Evolutionary conservation across 768 basidiomycete species (phyloP).

Genomic region (Mycena olivaceomarginata): DNA sequence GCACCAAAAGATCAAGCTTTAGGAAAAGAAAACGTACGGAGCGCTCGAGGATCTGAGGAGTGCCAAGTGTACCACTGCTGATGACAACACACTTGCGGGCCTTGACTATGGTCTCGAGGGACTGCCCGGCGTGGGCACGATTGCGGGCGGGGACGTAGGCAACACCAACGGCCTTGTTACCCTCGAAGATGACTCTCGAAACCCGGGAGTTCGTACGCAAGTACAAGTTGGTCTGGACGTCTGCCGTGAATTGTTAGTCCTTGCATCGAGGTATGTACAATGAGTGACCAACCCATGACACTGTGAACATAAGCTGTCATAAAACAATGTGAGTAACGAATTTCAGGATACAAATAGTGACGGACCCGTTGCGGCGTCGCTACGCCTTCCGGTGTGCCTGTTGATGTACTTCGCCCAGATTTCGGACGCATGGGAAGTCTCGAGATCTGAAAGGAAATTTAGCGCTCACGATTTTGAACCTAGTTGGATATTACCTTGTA

Average conservation of each 20-base stretch:
- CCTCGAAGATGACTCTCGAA: slow-evolving; percentile 83
- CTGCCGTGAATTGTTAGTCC: slow-evolving; percentile 43
- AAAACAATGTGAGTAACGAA: background rate
- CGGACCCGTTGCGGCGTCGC: slow-evolving; percentile 81
- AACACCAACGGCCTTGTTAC: slow-evolving; percentile 82
- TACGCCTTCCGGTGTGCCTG: slow-evolving; percentile 81
- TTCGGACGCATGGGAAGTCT: slow-evolving; percentile 77
- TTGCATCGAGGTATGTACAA: background rate
- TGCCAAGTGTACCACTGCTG: slow-evolving; percentile 81
- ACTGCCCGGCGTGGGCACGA: slow-evolving; percentile 68
- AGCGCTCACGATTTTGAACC: background rate
- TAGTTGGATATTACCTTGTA: slow-evolving; percentile 64
- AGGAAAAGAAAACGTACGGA: slow-evolving; percentile 51
- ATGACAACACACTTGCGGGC: slow-evolving; percentile 82
- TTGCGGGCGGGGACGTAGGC: slow-evolving; percentile 81
- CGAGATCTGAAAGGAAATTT: slow-evolving; percentile 62
- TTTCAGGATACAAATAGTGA: background rate
- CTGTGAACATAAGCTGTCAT: background rate
- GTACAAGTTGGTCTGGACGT: slow-evolving; percentile 79
- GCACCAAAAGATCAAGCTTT: too few species aligned
- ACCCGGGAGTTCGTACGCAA: slow-evolving; percentile 81
- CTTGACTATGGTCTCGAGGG: slow-evolving; percentile 78
- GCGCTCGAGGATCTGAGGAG: slow-evolving; percentile 84
- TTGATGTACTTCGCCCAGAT: slow-evolving; percentile 90
- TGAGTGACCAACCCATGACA: background rate